Evolutionary conservation across 352 stramenopile species (phyloP), one percentile per base, ranked within the genome.

Genomic region (Phytophthora meadii): DNA sequence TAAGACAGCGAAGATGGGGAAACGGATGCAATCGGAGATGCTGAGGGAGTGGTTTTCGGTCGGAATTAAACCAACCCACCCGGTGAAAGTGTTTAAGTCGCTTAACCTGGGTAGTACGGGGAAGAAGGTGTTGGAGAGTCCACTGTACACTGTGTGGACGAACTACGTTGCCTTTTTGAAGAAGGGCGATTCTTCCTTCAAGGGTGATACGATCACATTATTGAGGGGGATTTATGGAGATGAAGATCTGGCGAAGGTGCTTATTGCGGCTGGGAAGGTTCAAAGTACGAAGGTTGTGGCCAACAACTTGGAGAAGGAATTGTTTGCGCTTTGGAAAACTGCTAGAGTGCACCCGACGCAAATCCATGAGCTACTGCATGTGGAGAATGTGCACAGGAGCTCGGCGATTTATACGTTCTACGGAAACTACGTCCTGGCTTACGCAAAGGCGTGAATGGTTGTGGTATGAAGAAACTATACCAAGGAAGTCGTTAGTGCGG

Each of bases 1-100:
- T 7, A 55, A 36, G 8, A 67, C 59, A 15, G 15, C 44, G 10
- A 63, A n/a, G 8, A 55, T 63, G 3, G 55, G 19, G 2, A 49
- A 28, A n/a, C 44, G 55, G 34, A 6, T 63, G 45, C 5, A 63
- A 34, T 12, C 27, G 10, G 39, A 60, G 25, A 11, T 58, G 22
- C 7, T 58, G 9, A 15, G 37, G 2, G 39, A 48, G 14, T 58
- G 51, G 51, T 40, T 22, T 27, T 36, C 30, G 30, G 30, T 10
- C 9, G 30, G 30, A 36, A 27, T 40, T 17, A 27, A 22, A 5
- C 22, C 4, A 36, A 37, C 50, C 9, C n/a, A 37, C 5, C 34
- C 34, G 6, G 12, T 6, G 19, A 5, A 1, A 3, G 34, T 56
- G 11, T 45, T 56, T 22, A 4, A 24, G 34, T 14, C 32, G 17